These are phyloP conservation scores for Dalbergia oliveri DNA, from an alignment of 306 rosid species.

Conservation along the genomic window DNA sequence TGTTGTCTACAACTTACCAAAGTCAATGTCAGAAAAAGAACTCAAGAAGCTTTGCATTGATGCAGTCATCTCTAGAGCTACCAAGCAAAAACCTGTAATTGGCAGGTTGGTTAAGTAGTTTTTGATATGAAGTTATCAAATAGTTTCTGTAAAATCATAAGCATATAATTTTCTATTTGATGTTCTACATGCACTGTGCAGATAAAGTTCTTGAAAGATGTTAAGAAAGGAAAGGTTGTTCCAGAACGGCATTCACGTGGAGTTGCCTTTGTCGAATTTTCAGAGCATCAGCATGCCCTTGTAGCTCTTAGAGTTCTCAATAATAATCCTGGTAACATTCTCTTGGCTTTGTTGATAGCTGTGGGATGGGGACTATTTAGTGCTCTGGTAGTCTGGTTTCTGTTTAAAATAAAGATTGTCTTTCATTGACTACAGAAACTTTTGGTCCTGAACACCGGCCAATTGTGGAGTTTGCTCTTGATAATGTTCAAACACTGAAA, in stretches of 20 bases:
- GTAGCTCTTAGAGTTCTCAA: slow-evolving; percentile 96
- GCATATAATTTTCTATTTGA: not conserved
- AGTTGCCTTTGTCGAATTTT: slow-evolving; percentile 91
- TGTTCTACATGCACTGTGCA: slow-evolving; percentile 46
- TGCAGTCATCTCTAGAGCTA: slow-evolving; percentile 89
- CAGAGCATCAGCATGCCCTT: slow-evolving; percentile 97
- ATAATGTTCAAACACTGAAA: slow-evolving; percentile 82
- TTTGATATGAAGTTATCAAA: slow-evolving; percentile 14
- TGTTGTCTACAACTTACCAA: slow-evolving; percentile 80
- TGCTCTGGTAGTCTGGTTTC: not conserved
- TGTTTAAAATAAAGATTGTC: slow-evolving; percentile 23
- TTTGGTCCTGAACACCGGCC: slow-evolving; percentile 92
- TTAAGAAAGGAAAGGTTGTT: slow-evolving; percentile 74
- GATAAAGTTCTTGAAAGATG: slow-evolving; percentile 86
- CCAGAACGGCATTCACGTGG: slow-evolving; percentile 80
- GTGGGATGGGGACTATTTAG: not conserved
- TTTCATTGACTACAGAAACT: slow-evolving; percentile 63
- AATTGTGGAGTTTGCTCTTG: slow-evolving; percentile 94
- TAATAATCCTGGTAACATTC: slow-evolving; percentile 85
- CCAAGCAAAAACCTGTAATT: slow-evolving; percentile 86
- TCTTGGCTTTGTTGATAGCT: slow-evolving; percentile 1
- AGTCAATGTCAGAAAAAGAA: slow-evolving; percentile 81
- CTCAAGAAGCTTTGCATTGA: slow-evolving; percentile 86
- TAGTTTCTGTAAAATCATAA: not conserved
- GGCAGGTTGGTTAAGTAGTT: slow-evolving; percentile 70